A percentile compares a stretch with the other conserved stretches of the same genome.
Conservation (phyloP, 1,284 basidiomycete genomes). For the Malassezia yamatoensis region DNA sequence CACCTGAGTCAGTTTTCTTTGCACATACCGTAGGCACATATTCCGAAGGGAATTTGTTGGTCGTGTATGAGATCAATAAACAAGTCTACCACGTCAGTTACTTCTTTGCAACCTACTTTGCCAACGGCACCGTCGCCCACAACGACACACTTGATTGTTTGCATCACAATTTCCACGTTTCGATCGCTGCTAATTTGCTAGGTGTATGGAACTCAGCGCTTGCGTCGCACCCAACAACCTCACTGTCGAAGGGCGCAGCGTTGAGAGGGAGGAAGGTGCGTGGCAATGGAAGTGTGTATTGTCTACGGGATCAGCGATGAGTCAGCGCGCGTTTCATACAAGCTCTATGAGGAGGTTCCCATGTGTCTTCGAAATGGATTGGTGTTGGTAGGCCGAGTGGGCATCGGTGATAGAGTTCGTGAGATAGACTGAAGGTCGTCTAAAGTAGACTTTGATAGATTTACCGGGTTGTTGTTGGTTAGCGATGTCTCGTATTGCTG, state of each 20-base stretch:
- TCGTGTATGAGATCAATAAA: constrained; percentile 97
- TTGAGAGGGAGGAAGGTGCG: neutral
- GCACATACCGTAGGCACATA: constrained; percentile 76
- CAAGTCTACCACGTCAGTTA: constrained; percentile 62
- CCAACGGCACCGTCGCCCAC: constrained; percentile 99
- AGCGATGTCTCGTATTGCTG: too few relatives aligned
- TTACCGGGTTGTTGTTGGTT: neutral
- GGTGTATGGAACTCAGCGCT: too few relatives aligned
- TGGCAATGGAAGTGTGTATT: constrained; percentile 9
- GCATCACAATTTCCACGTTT: constrained; percentile 23
- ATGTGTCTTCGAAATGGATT: neutral
- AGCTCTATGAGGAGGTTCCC: neutral
- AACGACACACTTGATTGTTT: constrained; percentile 67
- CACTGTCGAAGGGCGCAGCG: constrained; percentile 1
- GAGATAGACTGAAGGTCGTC: neutral
- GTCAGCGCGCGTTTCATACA: neutral
- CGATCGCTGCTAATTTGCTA: neutral
- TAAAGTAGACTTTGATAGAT: neutral
- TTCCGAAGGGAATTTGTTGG: constrained; percentile 67
- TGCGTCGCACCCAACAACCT: neutral
- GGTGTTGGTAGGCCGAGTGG: neutral
- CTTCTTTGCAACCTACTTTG: constrained; percentile 60
- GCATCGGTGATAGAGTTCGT: neutral
- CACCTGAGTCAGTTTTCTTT: constrained; percentile 53
- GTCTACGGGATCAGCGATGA: constrained; percentile 2